Conservation (phyloP, 192 early-diverging fungal species). For the Lobosporangium transversale region DNA sequence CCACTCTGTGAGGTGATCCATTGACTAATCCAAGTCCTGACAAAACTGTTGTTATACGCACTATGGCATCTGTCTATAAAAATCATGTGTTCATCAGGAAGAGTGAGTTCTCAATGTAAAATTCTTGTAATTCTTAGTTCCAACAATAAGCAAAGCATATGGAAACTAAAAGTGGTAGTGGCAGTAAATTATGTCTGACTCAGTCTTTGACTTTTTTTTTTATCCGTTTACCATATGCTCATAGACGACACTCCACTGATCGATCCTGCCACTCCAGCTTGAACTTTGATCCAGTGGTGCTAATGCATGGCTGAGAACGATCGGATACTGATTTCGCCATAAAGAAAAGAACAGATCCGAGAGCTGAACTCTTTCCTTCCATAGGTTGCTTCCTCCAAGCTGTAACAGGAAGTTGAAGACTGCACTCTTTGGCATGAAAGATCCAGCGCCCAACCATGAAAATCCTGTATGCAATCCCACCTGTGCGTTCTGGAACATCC, state of each 20-base stretch:
- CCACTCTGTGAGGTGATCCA: constrained; percentile 54
- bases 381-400: constrained; percentile 58
- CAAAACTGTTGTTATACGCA: constrained; percentile 30
- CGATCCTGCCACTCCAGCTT: constrained; percentile 55
- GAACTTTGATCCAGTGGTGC: constrained; percentile 50
- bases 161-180: neutral
- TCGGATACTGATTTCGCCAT: constrained; percentile 64
- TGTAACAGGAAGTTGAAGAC: constrained; percentile 61
- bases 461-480: constrained; percentile 60
- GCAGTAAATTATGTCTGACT: too few relatives aligned
- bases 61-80: constrained; percentile 29
- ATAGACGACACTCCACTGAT: constrained; percentile 62
- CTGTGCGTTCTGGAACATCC: constrained; percentile 62
- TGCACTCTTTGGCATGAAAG: constrained; percentile 57
- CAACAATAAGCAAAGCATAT: too few relatives aligned
- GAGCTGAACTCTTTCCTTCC: constrained; percentile 57
- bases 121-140: too few relatives aligned
- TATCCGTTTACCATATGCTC: constrained; percentile 58
- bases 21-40: constrained; percentile 53
- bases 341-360: constrained; percentile 62
- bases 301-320: constrained; percentile 42
- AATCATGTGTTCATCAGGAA: too few relatives aligned
- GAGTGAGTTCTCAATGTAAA: too few relatives aligned
- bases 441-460: constrained; percentile 56
- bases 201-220: too few relatives aligned